Percentiles rank a stretch among this genome's conserved stretches.
These are phyloP conservation scores for Epichloe sibirici DNA, from an alignment of 2,329 filamentous ascomycete species.

Conservation along the genomic window DNA sequence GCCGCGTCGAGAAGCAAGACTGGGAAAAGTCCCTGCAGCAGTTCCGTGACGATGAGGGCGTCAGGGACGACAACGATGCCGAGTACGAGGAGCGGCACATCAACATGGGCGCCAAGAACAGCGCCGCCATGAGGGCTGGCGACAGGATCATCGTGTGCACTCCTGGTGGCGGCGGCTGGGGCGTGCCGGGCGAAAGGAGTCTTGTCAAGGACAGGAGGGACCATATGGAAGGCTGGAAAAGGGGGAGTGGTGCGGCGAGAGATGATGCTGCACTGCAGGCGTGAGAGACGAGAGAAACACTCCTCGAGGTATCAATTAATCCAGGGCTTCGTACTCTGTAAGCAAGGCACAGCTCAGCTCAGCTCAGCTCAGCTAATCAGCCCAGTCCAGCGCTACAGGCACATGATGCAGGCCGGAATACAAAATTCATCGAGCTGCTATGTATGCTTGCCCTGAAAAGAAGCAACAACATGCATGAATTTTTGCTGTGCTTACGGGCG, in stretches of 20 bases:
- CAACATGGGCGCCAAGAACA: conserved; percentile 71
- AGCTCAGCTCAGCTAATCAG: too few relatives aligned
- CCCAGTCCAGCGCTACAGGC: too few relatives aligned
- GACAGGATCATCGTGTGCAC: conserved; percentile 69
- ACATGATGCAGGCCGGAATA: too few relatives aligned
- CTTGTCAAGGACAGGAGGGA: conserved; percentile 40
- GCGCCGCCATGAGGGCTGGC: conserved; percentile 60
- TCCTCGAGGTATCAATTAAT: too few relatives aligned
- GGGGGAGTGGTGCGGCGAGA: conserved; percentile 43
- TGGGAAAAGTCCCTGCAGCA: conserved; percentile 32
- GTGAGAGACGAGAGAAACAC: conserved; percentile 13
- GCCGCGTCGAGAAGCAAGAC: conserved; percentile 50
- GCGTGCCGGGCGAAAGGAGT: conserved; percentile 44
- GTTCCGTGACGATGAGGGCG: conserved; percentile 21
- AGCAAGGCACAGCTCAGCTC: too few relatives aligned
- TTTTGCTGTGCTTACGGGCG: too few relatives aligned
- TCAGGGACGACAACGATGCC: conserved; percentile 17
- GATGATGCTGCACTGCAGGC: conserved; percentile 49
- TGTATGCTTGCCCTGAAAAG: too few relatives aligned
- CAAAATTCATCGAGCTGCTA: too few relatives aligned
- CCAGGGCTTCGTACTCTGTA: too few relatives aligned
- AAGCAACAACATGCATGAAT: too few relatives aligned
- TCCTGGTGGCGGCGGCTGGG: conserved; percentile 72
- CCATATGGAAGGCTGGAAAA: conserved; percentile 38
- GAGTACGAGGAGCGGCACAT: conserved; percentile 50